These are phyloP conservation scores for Leccinum subfulvum DNA, from an alignment of 1,284 basidiomycete genomes.

Conservation along the genomic window DNA sequence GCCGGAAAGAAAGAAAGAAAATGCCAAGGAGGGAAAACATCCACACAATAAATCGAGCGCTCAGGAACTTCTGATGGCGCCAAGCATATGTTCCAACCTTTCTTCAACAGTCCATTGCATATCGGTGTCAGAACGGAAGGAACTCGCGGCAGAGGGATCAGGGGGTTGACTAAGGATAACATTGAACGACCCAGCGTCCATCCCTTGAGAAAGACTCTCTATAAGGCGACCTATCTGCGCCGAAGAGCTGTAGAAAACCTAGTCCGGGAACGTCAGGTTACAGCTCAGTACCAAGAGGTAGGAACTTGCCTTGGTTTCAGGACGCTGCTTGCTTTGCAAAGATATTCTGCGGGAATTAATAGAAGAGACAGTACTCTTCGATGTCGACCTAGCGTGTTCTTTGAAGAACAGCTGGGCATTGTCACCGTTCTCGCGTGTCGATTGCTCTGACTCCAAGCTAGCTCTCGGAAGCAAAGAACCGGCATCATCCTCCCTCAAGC, in stretches of 20 bases:
- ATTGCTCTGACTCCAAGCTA: constrained; percentile 75
- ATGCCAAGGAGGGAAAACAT: constrained; percentile 16
- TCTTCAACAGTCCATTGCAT: constrained; percentile 72
- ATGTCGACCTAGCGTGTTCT: constrained; percentile 65
- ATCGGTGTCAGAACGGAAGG: constrained; percentile 60
- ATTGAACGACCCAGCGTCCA: constrained; percentile 80
- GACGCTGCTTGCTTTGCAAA: constrained; percentile 52
- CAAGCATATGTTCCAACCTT: constrained; percentile 71
- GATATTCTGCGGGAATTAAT: constrained; percentile 60
- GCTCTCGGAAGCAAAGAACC: constrained; percentile 65
- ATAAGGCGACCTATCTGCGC: constrained; percentile 78
- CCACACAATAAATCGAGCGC: constrained; percentile 25
- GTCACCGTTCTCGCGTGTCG: constrained; percentile 51
- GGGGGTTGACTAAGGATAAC: constrained; percentile 44
- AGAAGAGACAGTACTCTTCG: constrained; percentile 62
- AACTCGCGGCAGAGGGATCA: constrained; percentile 57
- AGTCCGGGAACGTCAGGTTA: constrained; percentile 15
- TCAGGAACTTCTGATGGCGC: constrained; percentile 46
- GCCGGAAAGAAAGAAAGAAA: neutral
- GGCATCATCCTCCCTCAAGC: constrained; percentile 72
- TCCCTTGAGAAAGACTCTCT: constrained; percentile 72
- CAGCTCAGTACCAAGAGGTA: constrained; percentile 17
- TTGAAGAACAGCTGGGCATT: constrained; percentile 69
- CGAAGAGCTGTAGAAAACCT: constrained; percentile 80
- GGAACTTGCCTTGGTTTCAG: constrained; percentile 73